Evolutionary conservation across 805 yeast genomes (phyloP).

Genomic region (Pichia rugopelliculosa): DNA sequence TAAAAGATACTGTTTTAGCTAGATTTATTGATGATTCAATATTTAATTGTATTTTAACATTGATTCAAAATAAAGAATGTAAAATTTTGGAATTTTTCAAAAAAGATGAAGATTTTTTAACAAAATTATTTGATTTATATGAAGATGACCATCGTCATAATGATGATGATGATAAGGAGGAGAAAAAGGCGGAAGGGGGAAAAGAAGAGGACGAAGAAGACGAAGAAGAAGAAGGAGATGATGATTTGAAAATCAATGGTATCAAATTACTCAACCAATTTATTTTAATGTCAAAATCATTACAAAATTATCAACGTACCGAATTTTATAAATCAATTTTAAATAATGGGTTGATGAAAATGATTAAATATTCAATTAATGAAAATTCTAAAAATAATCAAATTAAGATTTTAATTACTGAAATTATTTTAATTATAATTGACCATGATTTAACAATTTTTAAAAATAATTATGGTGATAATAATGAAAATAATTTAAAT

Average conservation of each 20-base stretch:
- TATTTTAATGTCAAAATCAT: constrained; percentile 61
- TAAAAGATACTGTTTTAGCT: constrained; percentile 82
- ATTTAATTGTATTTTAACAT: constrained; percentile 54
- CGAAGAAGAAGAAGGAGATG: constrained; percentile 20
- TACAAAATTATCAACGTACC: constrained; percentile 53
- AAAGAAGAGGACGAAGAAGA: constrained; percentile 10
- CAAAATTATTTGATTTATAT: constrained; percentile 54
- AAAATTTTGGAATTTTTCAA: constrained; percentile 55
- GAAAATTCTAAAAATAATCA: constrained; percentile 32
- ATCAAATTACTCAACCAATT: constrained; percentile 75
- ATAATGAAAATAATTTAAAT: constrained; percentile 2
- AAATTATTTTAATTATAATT: constrained; percentile 67
- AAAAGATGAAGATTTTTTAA: constrained; percentile 44
- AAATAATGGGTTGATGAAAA: constrained; percentile 58
- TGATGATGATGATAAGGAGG: no score
- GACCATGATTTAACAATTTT: constrained; percentile 75
- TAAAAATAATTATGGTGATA: constrained; percentile 18
- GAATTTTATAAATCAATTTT: constrained; percentile 60
- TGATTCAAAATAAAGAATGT: constrained; percentile 63
- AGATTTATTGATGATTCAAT: constrained; percentile 77
- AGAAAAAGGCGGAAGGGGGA: not conserved
- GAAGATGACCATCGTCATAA: no score
- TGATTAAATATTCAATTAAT: constrained; percentile 64
- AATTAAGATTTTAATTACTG: constrained; percentile 67
- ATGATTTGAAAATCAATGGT: constrained; percentile 51